Conservation (phyloP, 164 flowering plant species). For the Vitis amurensis region DNA sequence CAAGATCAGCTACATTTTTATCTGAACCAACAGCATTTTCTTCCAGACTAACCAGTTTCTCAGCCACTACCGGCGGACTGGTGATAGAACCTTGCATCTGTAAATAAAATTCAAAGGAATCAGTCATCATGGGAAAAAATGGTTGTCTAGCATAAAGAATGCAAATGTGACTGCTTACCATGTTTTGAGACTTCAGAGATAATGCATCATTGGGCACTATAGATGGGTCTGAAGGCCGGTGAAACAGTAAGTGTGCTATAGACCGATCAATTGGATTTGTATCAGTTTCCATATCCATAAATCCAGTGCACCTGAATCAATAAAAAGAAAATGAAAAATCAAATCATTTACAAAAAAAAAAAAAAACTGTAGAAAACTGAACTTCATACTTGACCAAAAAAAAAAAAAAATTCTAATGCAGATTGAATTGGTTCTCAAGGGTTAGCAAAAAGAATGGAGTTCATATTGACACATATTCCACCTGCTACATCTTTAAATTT, state of each 20-base stretch:
- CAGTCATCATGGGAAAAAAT: neutral
- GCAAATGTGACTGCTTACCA: conserved; percentile 34
- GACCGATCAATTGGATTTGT: conserved; percentile 92
- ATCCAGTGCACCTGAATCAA: conserved; percentile 43
- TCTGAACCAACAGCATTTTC: conserved; percentile 23
- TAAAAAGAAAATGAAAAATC: neutral
- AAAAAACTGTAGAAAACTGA: neutral
- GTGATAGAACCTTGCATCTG: conserved; percentile 35
- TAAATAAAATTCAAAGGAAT: conserved; percentile 3
- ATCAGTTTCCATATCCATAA: conserved; percentile 70
- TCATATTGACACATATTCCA: no score
- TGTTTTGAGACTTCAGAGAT: conserved; percentile 32
- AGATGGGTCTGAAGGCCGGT: conserved; percentile 56
- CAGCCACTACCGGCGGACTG: conserved; percentile 29
- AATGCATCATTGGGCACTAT: conserved; percentile 24
- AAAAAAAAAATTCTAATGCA: neutral
- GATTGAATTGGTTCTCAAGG: no score
- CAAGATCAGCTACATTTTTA: conserved; percentile 17
- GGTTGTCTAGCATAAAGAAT: neutral
- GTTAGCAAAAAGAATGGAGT: no score
- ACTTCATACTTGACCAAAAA: neutral
- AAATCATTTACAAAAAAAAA: neutral
- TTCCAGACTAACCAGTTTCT: conserved; percentile 29
- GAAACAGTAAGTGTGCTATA: conserved; percentile 79
- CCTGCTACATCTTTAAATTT: no score